Base-by-base conservation (phyloP, 2,329 filamentous ascomycete genomes). In the Capronia coronata region DNA sequence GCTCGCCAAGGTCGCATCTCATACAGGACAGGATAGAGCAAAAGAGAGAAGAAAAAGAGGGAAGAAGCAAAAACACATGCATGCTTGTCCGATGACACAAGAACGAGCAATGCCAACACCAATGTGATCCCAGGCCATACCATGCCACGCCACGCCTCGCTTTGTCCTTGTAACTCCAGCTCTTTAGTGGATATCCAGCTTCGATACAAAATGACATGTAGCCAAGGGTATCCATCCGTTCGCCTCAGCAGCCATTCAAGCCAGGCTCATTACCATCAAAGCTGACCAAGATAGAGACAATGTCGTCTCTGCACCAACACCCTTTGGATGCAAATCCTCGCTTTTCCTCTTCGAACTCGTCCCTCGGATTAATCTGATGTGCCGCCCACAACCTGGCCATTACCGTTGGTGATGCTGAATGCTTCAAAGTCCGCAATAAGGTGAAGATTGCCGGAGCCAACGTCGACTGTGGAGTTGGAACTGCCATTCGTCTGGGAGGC, bases 381-480 rank as follows among this genome's bases (percentile, higher is more conserved):
- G 14, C 59, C 60, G 25, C 65, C 65, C 6, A 66, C 55, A 9
- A 62, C 59, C 25, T 61, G 63, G 10, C 63, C 63, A 48, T 66
- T 61, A 6, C 55, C 52, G 44, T 59, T 52, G 2, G 58, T 64
- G 42, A 71, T 70, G 7, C 59, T 62, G 49, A 65, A 66, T 4
- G 62, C 62, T 32, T 61, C 58, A 56, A 70, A 71, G 45, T 68
- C 56, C 43, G 69, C 47, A 7, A 55, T 58, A 35, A 68, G 66
- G 11, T 56, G 60, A 1, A 61, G 61, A 22, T 62, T 48, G 25
- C 64, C 57, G 13, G 56, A 59, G 27, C 62, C 59, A 29, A 68
- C 52, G 19, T 52, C 52, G 37, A 62, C 61, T 3, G 45, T 59
- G 2, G 46, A 50, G 16, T 43, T 49, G 13, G 57, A 59, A 2